Percentiles rank a stretch among this genome's conserved stretches.
phyloP scores from a whole-genome alignment of 208 protist genomes.

The Acanthamoeba triangularis region DNA sequence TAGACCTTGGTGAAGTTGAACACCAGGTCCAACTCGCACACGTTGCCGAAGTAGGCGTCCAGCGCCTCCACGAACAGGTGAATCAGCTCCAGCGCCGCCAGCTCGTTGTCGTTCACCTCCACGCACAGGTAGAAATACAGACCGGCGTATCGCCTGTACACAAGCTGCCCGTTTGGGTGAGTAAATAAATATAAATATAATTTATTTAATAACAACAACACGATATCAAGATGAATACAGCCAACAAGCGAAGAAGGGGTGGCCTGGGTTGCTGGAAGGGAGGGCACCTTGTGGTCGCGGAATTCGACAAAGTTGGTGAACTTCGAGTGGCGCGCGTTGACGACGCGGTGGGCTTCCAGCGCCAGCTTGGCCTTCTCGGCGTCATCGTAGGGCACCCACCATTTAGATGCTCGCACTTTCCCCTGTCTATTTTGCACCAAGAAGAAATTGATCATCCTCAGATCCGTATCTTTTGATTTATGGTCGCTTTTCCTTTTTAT shows the following conservation, averaged over 20 bases:
- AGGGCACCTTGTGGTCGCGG: conserved; percentile 95
- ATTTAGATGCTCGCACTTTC: conserved; percentile 99
- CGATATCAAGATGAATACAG: not conserved
- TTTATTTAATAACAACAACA: no score
- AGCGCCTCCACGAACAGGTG: conserved; percentile 95
- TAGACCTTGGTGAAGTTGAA: conserved; percentile 98
- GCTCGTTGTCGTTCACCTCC: conserved; percentile 99
- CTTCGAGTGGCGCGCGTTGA: conserved; percentile 96
- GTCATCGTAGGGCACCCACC: conserved; percentile 96
- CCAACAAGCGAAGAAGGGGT: not conserved
- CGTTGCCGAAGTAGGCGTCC: conserved; percentile 99
- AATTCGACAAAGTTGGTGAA: conserved; percentile 96
- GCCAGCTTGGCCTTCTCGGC: conserved; percentile 97
- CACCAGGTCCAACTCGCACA: conserved; percentile 99
- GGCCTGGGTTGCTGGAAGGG: not conserved
- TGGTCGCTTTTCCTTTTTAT: not conserved
- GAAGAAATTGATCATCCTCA: conserved; percentile 98
- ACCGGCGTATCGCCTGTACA: conserved; percentile 99
- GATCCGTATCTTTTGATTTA: not conserved
- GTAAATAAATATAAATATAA: conserved; percentile 14
- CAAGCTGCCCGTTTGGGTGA: not conserved
- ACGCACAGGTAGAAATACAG: conserved; percentile 99
- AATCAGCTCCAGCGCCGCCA: conserved; percentile 97
- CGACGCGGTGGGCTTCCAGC: conserved; percentile 96
- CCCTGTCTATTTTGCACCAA: conserved; percentile 99